These are phyloP conservation scores for Metschnikowia sp. DNA, from an alignment of 805 yeast species.

Conservation along the genomic window DNA sequence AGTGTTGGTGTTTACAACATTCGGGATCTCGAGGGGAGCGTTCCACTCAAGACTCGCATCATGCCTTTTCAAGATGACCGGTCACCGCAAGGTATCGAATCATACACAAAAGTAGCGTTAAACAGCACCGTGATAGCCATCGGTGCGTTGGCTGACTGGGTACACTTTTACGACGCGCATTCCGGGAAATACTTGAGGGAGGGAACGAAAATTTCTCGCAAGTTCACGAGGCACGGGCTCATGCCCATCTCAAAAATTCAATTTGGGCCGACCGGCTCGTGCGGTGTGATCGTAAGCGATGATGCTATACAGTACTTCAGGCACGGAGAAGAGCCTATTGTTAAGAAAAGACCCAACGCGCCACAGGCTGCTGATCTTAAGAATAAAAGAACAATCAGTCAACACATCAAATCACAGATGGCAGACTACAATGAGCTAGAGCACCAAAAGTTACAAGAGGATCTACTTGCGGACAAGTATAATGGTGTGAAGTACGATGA, in stretches of 20 bases:
- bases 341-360: constrained; percentile 14
- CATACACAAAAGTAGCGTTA: constrained; percentile 29
- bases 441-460: constrained; percentile 21
- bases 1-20: constrained; percentile 42
- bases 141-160: constrained; percentile 18
- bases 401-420: constrained; percentile 30
- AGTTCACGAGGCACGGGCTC: constrained; percentile 12
- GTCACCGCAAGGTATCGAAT: constrained; percentile 22
- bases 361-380: constrained; percentile 15
- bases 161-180: constrained; percentile 20
- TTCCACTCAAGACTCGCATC: constrained; percentile 13
- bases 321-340: constrained; percentile 12
- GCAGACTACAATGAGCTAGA: constrained; percentile 35
- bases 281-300: constrained; percentile 18
- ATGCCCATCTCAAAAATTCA: constrained; percentile 16
- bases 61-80: constrained; percentile 17
- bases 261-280: constrained; percentile 13
- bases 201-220: constrained; percentile 14
- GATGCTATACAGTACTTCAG: constrained; percentile 18
- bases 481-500: constrained; percentile 39
- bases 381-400: constrained; percentile 11
- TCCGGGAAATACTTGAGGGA: constrained; percentile 19
- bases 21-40: constrained; percentile 22
- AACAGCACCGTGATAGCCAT: constrained; percentile 30
- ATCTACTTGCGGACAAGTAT: constrained; percentile 38